Conservation (phyloP, 805 yeast species). For the Metschnikowia lunata region DNA sequence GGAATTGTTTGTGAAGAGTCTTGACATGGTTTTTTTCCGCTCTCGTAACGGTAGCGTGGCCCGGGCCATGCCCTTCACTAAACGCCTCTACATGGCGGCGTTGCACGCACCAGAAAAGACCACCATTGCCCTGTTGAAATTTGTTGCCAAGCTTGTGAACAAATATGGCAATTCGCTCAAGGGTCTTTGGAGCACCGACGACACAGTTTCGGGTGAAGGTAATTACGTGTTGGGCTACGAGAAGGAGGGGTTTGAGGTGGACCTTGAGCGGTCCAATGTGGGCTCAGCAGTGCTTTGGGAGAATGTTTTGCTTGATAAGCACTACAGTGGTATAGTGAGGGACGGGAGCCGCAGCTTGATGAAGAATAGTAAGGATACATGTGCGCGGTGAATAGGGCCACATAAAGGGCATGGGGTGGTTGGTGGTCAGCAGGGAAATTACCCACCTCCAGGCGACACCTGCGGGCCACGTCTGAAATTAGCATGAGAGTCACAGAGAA, state of each 20-base stretch:
- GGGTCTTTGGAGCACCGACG: constrained; percentile 83
- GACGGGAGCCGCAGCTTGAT: constrained; percentile 50
- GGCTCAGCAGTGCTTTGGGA: constrained; percentile 94
- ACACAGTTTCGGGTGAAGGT: constrained; percentile 77
- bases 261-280: constrained; percentile 73
- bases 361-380: constrained; percentile 32
- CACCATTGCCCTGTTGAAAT: constrained; percentile 68
- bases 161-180: constrained; percentile 64
- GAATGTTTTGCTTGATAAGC: constrained; percentile 68
- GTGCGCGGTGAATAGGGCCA: not conserved
- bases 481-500: too few relatives aligned
- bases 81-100: constrained; percentile 63
- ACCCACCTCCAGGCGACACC: too few relatives aligned
- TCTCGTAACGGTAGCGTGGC: constrained; percentile 61
- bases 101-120: constrained; percentile 87
- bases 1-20: constrained; percentile 70
- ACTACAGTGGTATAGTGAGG: constrained; percentile 78
- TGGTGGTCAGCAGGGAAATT: too few relatives aligned
- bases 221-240: constrained; percentile 55
- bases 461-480: too few relatives aligned
- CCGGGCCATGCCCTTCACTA: constrained; percentile 77
- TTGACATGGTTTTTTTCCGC: constrained; percentile 78
- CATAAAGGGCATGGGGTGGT: not conserved
- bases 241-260: constrained; percentile 38
- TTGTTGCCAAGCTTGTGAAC: constrained; percentile 69